Conservation (phyloP, 106 monocot species). For the Dendrobium huoshanense region DNA sequence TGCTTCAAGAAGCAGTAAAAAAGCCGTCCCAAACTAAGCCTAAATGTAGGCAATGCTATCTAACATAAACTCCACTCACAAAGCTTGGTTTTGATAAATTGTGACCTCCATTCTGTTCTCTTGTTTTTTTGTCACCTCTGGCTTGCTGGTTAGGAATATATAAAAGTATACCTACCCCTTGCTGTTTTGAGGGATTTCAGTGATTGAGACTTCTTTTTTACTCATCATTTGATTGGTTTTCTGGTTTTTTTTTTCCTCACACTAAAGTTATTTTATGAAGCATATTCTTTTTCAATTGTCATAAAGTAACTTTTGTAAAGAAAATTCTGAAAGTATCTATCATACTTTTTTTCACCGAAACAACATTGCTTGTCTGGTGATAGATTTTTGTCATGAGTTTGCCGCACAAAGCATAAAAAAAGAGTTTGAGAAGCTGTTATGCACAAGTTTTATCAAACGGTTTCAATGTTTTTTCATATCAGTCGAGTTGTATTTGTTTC, state of each 20-base stretch:
- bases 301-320: neutral
- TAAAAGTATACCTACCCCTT: neutral
- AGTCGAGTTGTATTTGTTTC: too few species aligned
- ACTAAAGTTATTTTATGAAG: neutral
- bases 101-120: too few species aligned
- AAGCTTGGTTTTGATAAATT: neutral
- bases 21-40: neutral
- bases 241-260: neutral
- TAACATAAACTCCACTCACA: neutral
- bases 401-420: too few species aligned
- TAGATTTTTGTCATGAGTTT: too few species aligned
- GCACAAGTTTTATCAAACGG: too few species aligned
- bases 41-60: neutral
- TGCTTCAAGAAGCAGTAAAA: too few species aligned
- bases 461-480: too few species aligned
- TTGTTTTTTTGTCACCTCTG: neutral
- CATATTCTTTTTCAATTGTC: neutral
- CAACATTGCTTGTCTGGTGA: too few species aligned
- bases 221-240: neutral
- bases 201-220: neutral
- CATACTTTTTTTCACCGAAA: neutral
- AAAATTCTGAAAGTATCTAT: neutral
- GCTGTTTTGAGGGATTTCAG: neutral
- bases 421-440: too few species aligned
- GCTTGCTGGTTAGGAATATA: neutral